Evolutionary conservation across 345 rosid species (phyloP), one percentile per base, ranked within the genome.

Genomic region (Aurinia saxatilis): DNA sequence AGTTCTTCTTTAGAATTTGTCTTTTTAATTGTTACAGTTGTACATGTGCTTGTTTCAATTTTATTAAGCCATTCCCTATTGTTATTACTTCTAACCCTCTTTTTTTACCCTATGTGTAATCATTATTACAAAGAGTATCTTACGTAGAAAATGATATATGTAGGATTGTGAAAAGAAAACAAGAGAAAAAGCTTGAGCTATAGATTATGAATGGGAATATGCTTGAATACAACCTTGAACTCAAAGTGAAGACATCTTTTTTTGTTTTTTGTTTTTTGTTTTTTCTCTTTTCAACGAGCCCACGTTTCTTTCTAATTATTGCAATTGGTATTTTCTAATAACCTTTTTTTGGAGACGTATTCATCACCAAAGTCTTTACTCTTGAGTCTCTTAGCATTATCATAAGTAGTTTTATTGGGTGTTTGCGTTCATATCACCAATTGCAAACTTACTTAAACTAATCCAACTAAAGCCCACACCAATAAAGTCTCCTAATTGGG

Each of bases 181-280:
- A 34, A 34, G 11, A 34, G 5, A 34, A 34, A 34, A 10, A 34
- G 12, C 2, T 34, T 34, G 0, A 33, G 37, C n/a, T n/a, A 2
- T 8, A 3, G 37, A 40, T 8, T 33, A 13, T 33, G 31, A 33
- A n/a, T n/a, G n/a, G n/a, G n/a, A 21, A 34, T 18, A n/a, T 45
- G 19, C n/a, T 59, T 45, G 14, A 14, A 60, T 49, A 23, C 31
- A 47, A 36, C 46, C 56, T 61, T 61, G 37, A 47, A 60, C 55
- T 47, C 66, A 23, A 47, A 60, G 66, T 21, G 23, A 60, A 60
- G 65, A 46, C 45, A 60, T 45, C 53, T 45, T 33, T 31, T 6
- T 7, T 4, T 14, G 5, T 59, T 7, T 29, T 16, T 11, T 11
- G 2, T 16, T 1, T 11, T 0, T 12, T 34, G 44, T 60, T 1